A percentile compares a stretch with the other conserved stretches of the same genome.
Evolutionary conservation across 2,329 filamentous ascomycete species (phyloP).

Genomic region (Fusarium nurragi): DNA sequence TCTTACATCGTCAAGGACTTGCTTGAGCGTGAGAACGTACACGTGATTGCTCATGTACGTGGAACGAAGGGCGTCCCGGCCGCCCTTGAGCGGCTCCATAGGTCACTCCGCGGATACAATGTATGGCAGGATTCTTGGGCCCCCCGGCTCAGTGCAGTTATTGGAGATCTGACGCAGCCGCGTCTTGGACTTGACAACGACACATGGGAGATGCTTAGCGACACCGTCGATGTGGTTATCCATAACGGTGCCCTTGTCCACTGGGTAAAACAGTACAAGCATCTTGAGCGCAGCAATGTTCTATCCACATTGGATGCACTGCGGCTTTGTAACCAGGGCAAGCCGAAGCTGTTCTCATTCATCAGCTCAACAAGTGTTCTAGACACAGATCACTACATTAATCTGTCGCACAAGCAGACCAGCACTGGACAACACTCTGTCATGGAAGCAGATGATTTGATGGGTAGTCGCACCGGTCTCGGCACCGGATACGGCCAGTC

Average conservation of each 20-base stretch:
- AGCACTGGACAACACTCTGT: not conserved
- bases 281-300: not conserved
- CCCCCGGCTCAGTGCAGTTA: not conserved
- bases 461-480: not conserved
- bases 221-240: not conserved
- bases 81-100: not conserved
- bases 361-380: not conserved
- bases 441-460: not conserved
- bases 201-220: not conserved
- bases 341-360: slow-evolving; percentile 4
- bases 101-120: not conserved
- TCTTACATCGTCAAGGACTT: not conserved
- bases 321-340: slow-evolving; percentile 1
- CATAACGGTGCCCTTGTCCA: not conserved
- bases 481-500: slow-evolving; percentile 1
- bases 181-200: not conserved
- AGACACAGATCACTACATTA: slow-evolving; percentile 2
- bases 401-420: not conserved
- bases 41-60: too few species aligned
- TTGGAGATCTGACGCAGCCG: not conserved
- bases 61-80: too few species aligned
- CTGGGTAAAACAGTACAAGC: not conserved
- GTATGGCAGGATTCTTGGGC: not conserved
- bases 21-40: too few species aligned
- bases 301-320: slow-evolving; percentile 1